phyloP scores from a whole-genome alignment of 192 early-diverging fungal genomes.

The Coemansia guatemalensis region DNA sequence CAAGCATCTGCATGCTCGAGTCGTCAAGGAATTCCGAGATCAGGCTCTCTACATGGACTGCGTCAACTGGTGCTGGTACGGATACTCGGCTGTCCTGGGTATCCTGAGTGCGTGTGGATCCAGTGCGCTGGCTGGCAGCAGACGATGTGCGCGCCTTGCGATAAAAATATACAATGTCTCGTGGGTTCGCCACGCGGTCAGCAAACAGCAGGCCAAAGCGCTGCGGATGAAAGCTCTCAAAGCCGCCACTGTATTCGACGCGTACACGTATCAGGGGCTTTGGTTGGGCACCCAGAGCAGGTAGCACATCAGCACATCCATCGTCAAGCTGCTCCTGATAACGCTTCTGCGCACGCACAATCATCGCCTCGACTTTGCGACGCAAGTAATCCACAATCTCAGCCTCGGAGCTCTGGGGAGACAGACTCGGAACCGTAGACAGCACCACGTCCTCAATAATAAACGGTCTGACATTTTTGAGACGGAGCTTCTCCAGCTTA shows the following conservation, averaged over 20 bases:
- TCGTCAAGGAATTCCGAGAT: conserved; percentile 73
- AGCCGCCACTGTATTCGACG: conserved; percentile 90
- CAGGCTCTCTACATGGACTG: conserved; percentile 71
- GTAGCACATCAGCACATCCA: conserved; percentile 19
- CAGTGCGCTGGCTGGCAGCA: conserved; percentile 1
- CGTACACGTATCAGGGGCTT: conserved; percentile 73
- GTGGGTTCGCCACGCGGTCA: conserved; percentile 82
- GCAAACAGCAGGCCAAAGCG: conserved; percentile 82
- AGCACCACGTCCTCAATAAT: conserved; percentile 72
- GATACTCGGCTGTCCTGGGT: conserved; percentile 24
- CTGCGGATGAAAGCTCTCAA: conserved; percentile 79
- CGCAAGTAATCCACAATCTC: conserved; percentile 59
- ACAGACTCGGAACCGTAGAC: conserved; percentile 48
- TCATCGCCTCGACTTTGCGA: conserved; percentile 56
- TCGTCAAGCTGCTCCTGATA: conserved; percentile 54
- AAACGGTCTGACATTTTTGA: conserved; percentile 87
- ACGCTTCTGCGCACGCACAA: conserved; percentile 62
- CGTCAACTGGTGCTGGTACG: conserved; percentile 67
- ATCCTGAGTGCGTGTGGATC: conserved; percentile 8
- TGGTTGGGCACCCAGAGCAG: conserved; percentile 56
- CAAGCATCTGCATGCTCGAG: conserved; percentile 66
- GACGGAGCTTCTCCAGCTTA: conserved; percentile 68
- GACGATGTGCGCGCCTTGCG: conserved; percentile 51
- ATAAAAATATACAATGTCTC: conserved; percentile 83
- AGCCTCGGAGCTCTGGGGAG: conserved; percentile 56